phyloP scores from a whole-genome alignment of 352 stramenopile genomes.

The Elongisporangium anandrum region DNA sequence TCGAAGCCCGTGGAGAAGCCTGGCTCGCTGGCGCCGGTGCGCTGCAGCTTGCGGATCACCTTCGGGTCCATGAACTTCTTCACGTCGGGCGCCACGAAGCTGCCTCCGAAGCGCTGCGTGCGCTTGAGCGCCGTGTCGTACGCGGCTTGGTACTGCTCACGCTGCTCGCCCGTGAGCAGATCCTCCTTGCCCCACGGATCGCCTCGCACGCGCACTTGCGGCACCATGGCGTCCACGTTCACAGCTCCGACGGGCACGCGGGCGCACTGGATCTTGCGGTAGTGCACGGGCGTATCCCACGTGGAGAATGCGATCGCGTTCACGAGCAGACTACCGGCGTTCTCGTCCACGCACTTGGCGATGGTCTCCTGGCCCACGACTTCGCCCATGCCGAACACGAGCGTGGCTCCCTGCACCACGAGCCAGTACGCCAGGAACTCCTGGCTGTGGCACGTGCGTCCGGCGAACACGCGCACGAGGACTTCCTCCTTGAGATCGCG shows the following conservation, averaged over 20 bases:
- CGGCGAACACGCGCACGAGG: slow-evolving; percentile 54
- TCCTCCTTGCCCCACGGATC: slow-evolving; percentile 56
- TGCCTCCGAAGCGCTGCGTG: slow-evolving; percentile 58
- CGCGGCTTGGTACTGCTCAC: slow-evolving; percentile 39
- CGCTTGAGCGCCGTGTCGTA: slow-evolving; percentile 40
- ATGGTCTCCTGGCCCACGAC: slow-evolving; percentile 56
- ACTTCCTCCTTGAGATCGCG: slow-evolving; percentile 39
- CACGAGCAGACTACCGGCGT: slow-evolving; percentile 21
- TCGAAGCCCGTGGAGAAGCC: slow-evolving; percentile 76
- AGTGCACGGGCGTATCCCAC: slow-evolving; percentile 50
- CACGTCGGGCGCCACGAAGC: slow-evolving; percentile 51
- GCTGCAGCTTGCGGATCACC: slow-evolving; percentile 69
- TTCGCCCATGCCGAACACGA: slow-evolving; percentile 48
- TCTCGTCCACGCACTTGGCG: slow-evolving; percentile 36
- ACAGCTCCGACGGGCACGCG: slow-evolving; percentile 28
- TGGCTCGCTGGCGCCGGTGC: slow-evolving; percentile 49
- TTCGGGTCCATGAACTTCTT: slow-evolving; percentile 81
- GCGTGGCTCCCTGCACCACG: slow-evolving; percentile 32
- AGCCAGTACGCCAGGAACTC: slow-evolving; percentile 75
- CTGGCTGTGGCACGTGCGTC: slow-evolving; percentile 52
- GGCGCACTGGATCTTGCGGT: slow-evolving; percentile 40
- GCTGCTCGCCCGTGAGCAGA: slow-evolving; percentile 52
- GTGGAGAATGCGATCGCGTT: slow-evolving; percentile 56
- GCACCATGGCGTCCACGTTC: slow-evolving; percentile 31
- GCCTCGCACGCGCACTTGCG: slow-evolving; percentile 47